Conservation (phyloP, 257 asterid genomes). For the Solanum tarijense region DNA sequence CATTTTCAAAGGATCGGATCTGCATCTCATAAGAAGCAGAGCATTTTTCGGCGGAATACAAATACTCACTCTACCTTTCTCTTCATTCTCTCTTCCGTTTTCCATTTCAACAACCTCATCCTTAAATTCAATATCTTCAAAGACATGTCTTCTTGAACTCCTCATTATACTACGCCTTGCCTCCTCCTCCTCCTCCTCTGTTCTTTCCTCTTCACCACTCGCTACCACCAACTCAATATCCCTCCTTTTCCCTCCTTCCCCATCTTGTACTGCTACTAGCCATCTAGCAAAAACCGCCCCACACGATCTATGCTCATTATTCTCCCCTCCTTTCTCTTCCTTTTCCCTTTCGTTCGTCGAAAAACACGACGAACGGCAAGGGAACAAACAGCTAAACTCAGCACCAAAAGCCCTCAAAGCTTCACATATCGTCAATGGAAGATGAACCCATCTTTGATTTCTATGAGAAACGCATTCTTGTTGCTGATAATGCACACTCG, state of each 20-base stretch:
- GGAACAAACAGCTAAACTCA: slow-evolving; percentile 77
- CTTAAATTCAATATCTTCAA: slow-evolving; percentile 68
- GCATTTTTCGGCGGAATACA: slow-evolving; percentile 96
- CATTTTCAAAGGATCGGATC: slow-evolving; percentile 95
- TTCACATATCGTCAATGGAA: slow-evolving; percentile 84
- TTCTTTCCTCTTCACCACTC: slow-evolving; percentile 42
- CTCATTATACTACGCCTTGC: slow-evolving; percentile 21
- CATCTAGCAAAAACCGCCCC: slow-evolving; percentile 73
- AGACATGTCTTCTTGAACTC: slow-evolving; percentile 70
- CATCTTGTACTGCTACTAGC: slow-evolving; percentile 70
- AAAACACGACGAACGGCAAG: slow-evolving; percentile 64
- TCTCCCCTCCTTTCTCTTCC: slow-evolving; percentile 15
- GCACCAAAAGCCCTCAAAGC: slow-evolving; percentile 58
- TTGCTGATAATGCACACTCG: slow-evolving; percentile 34
- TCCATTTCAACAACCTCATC: slow-evolving; percentile 46
- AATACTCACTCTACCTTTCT: slow-evolving; percentile 54
- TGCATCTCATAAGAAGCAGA: slow-evolving; percentile 80
- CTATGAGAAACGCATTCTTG: slow-evolving; percentile 50
- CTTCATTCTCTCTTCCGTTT: slow-evolving; percentile 17
- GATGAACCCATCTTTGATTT: slow-evolving; percentile 86
- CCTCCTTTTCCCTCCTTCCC: slow-evolving; percentile 52
- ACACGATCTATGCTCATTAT: slow-evolving; percentile 37
- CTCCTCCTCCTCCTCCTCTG: neutral
- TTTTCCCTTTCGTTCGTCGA: slow-evolving; percentile 31
- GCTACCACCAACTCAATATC: slow-evolving; percentile 86